Percentiles rank a stretch among this genome's conserved stretches.
These are phyloP conservation scores for Penicillium robsamsonii DNA, from an alignment of 495 filamentous ascomycete genomes.

Conservation along the genomic window DNA sequence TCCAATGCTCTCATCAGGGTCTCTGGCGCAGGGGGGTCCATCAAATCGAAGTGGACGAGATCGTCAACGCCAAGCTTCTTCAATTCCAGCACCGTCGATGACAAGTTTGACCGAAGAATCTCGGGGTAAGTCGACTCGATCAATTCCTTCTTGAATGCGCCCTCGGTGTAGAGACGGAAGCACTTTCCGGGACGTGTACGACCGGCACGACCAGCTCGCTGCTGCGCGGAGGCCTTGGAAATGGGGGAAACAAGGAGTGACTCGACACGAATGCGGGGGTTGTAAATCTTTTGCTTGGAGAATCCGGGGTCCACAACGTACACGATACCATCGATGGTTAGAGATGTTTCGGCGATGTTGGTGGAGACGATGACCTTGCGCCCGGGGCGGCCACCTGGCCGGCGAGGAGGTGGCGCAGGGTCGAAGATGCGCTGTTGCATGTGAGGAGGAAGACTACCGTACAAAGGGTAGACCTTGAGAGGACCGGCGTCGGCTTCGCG, in stretches of 20 bases:
- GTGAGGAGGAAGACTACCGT: conserved; percentile 85
- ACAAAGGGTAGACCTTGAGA: conserved; percentile 86
- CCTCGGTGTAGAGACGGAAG: conserved; percentile 95
- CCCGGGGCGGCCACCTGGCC: conserved; percentile 76
- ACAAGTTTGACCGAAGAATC: conserved; percentile 88
- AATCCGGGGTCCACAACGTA: conserved; percentile 99
- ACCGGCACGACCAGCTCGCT: conserved; percentile 96
- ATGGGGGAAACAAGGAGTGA: conserved; percentile 94
- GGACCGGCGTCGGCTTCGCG: conserved; percentile 88
- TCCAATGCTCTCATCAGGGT: conserved; percentile 98
- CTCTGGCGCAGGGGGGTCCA: conserved; percentile 98
- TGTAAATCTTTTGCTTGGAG: conserved; percentile 99
- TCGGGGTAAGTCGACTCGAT: conserved; percentile 97
- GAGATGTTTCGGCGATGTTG: conserved; percentile 95
- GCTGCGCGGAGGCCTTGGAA: conserved; percentile 97
- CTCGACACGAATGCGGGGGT: conserved; percentile 93
- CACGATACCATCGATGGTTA: conserved; percentile 98
- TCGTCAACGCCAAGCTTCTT: conserved; percentile 97
- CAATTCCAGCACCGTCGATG: conserved; percentile 90
- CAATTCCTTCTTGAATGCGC: conserved; percentile 95
- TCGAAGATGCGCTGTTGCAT: conserved; percentile 97
- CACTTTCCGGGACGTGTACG: conserved; percentile 97
- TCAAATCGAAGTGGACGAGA: conserved; percentile 95
- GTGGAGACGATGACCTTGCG: conserved; percentile 95
- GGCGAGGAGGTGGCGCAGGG: conserved; percentile 69